Base-by-base conservation (phyloP, 2,329 filamentous ascomycete species). In the Gnomoniopsis sp. region DNA sequence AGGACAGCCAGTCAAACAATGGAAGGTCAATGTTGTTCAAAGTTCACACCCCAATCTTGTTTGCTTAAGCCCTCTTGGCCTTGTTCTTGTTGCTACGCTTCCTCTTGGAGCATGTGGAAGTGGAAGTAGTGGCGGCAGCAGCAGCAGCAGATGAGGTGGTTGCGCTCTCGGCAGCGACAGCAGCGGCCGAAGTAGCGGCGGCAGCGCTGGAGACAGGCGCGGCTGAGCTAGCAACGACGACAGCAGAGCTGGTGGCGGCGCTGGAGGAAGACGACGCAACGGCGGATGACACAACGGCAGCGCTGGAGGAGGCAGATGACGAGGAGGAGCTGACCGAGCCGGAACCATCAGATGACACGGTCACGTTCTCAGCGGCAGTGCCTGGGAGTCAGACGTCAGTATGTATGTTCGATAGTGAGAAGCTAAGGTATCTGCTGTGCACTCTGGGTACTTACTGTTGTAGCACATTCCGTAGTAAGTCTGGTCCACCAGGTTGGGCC, bases 401-500 rank as follows among this genome's bases (percentile, higher is more conserved):
- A n/a, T 14, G 8, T 33, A 14, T 38, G 7, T 3, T n/a, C n/a
- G 14, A 36, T 15, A n/a, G 12, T 33, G 6, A 26, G 7, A 12
- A 11, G 17, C 15, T 12, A 19, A 19, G n/a, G n/a, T 19, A 17
- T 43, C 15, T 48, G 11, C 14, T 15, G 10, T 26, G 21, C 21
- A 14, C 14, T 26, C 22, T n/a, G 26, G 23, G 38, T 7, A n/a
- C 56, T 44, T n/a, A 34, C 54, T 52, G 52, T 47, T 21, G 26
- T 38, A 54, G 48, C 34, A 50, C 23, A 50, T 49, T 23, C 58
- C 58, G 19, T 54, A 53, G 54, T 43, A 54, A 12, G 41, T 48
- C 65, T 70, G 65, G 15, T 71, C 72, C 21, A 63, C 64, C 11
- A 73, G 61, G 70, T 74, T 74, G 62, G 70, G 66, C 48, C 71